A percentile compares a stretch with the other conserved stretches of the same genome.
Evolutionary conservation across 192 early-diverging fungal species (phyloP).

Genomic region (Backusella psychrophila): DNA sequence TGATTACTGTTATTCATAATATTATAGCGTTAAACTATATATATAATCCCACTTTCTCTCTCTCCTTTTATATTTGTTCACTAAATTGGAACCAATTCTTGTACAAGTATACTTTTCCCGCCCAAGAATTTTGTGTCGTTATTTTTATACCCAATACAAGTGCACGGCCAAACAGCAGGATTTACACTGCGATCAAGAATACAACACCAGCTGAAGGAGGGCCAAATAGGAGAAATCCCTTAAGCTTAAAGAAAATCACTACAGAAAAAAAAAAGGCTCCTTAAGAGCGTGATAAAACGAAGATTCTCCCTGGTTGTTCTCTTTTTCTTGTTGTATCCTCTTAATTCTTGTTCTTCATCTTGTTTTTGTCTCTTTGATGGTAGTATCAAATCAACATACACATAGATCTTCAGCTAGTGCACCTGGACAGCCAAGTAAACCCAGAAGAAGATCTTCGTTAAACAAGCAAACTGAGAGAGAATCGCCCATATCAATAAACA

Average conservation of each 20-base stretch:
- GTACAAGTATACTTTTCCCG: slow-evolving; percentile 5
- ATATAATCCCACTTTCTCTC: not conserved
- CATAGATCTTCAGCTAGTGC: not conserved
- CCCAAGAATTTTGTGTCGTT: not conserved
- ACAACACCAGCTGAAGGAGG: not conserved
- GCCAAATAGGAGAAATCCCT: not conserved
- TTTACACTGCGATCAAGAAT: not conserved
- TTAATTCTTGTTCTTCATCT: not conserved
- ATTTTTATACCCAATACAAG: not conserved
- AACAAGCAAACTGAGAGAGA: not conserved
- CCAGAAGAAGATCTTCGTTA: not conserved
- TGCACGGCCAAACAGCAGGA: not conserved
- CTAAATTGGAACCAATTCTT: not conserved
- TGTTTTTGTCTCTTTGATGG: not conserved
- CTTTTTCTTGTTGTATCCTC: not conserved
- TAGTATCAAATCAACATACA: not conserved
- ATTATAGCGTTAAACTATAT: not conserved
- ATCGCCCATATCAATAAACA: not conserved
- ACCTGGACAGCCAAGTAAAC: not conserved
- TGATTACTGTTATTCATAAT: not conserved
- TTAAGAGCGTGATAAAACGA: not conserved
- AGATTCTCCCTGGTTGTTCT: not conserved
- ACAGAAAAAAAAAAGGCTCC: slow-evolving; percentile 1
- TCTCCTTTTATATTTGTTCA: not conserved
- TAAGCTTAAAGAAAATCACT: not conserved